phyloP scores from a whole-genome alignment of 805 yeast genomes.

The Ogataea glucozyma region DNA sequence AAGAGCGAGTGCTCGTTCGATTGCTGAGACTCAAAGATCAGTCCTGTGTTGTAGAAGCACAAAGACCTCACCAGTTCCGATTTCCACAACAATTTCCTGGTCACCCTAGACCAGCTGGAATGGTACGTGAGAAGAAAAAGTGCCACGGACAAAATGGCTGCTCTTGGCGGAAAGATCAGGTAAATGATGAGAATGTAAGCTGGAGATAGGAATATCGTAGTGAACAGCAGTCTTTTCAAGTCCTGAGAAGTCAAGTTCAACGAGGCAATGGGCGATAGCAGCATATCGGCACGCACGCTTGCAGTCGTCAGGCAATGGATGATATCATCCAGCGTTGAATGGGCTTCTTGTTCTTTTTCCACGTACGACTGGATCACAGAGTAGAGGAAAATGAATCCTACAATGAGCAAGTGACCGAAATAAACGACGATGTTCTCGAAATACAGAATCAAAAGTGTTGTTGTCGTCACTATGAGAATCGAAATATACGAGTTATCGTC shows the following conservation, averaged over 20 bases:
- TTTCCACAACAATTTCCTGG: constrained; percentile 84
- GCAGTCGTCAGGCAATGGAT: constrained; percentile 74
- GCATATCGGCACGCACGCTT: constrained; percentile 71
- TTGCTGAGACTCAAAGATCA: constrained; percentile 57
- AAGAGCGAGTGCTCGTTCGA: constrained; percentile 41
- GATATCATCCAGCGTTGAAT: constrained; percentile 86
- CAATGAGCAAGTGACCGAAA: constrained; percentile 77
- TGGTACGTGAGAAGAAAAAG: constrained; percentile 74
- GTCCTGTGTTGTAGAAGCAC: constrained; percentile 82
- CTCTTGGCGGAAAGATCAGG: constrained; percentile 70
- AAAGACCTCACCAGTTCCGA: constrained; percentile 67
- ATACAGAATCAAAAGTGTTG: constrained; percentile 64
- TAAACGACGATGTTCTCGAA: constrained; percentile 77
- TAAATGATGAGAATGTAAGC: constrained; percentile 69
- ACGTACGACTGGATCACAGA: constrained; percentile 58
- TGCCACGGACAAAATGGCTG: constrained; percentile 59
- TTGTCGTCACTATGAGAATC: constrained; percentile 56
- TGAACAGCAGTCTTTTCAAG: constrained; percentile 74
- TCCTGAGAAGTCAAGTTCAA: constrained; percentile 76
- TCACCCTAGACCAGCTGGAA: constrained; percentile 79
- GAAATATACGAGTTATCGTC: constrained; percentile 79
- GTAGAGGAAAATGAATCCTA: constrained; percentile 59
- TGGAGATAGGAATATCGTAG: constrained; percentile 86
- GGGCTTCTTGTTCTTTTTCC: constrained; percentile 55
- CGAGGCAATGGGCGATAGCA: constrained; percentile 77